Percentiles rank a stretch among this genome's conserved stretches.
These are phyloP conservation scores for Dalechampia spathulata DNA, from an alignment of 441 rosid species.

Conservation along the genomic window DNA sequence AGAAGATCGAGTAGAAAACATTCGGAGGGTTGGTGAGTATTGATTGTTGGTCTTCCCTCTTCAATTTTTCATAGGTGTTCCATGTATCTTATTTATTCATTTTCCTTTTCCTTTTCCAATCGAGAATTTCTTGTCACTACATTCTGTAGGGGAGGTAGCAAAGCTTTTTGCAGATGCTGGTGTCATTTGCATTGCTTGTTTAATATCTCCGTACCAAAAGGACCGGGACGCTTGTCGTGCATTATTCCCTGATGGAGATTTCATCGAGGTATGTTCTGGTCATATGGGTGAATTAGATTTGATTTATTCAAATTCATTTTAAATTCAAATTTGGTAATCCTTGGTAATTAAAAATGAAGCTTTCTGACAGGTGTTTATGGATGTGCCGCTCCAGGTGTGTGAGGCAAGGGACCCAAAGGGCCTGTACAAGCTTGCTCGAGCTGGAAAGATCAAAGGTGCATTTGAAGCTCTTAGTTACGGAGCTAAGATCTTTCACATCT, in stretches of 20 bases:
- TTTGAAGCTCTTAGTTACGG: neutral
- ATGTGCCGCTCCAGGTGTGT: conserved; percentile 73
- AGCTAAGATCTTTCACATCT: neutral
- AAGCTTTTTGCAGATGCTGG: conserved; percentile 93
- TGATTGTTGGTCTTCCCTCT: neutral
- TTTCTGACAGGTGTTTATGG: conserved; percentile 55
- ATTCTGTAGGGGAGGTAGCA: conserved; percentile 69
- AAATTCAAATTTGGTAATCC: neutral
- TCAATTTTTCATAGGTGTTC: neutral
- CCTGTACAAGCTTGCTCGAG: conserved; percentile 84
- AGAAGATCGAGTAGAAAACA: conserved; percentile 83
- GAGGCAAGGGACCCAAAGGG: conserved; percentile 91
- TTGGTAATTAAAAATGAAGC: too few species aligned
- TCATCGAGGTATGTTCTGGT: conserved; percentile 59
- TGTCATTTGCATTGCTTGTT: conserved; percentile 83
- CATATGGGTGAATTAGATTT: conserved; percentile 2
- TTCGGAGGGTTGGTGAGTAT: conserved; percentile 76
- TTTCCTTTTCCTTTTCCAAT: neutral
- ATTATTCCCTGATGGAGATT: conserved; percentile 50
- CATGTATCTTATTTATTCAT: neutral
- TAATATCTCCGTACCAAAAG: conserved; percentile 83
- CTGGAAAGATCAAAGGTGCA: conserved; percentile 82
- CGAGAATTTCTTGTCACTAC: neutral
- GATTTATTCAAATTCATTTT: neutral
- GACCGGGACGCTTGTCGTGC: conserved; percentile 86